phyloP scores from a whole-genome alignment of 129 eudicot genomes.

The Lactuca saligna region DNA sequence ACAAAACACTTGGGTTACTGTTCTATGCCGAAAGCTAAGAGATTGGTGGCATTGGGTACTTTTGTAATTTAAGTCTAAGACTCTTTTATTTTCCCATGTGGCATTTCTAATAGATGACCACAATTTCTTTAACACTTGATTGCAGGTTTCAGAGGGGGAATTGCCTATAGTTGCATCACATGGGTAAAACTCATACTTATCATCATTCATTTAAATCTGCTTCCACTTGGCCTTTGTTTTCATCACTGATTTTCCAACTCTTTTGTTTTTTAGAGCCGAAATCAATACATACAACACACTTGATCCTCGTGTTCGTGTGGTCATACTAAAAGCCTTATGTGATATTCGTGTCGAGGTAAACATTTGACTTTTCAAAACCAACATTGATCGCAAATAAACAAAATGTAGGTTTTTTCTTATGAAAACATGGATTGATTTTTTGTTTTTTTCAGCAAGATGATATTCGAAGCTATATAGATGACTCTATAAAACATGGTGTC shows the following conservation, averaged over 20 bases:
- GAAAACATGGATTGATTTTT: background rate
- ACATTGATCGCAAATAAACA: conserved; percentile 5
- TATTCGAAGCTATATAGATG: conserved; percentile 81
- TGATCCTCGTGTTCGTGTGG: conserved; percentile 85
- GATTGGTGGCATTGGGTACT: conserved; percentile 99
- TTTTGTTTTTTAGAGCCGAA: conserved; percentile 60
- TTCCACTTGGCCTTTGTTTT: conserved; percentile 6
- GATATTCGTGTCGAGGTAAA: conserved; percentile 98
- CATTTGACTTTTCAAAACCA: conserved; percentile 5
- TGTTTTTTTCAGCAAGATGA: conserved; percentile 84
- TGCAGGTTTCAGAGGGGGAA: conserved; percentile 97
- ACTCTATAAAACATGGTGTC: conserved; percentile 78
- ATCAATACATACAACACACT: conserved; percentile 74
- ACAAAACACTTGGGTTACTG: conserved; percentile 89
- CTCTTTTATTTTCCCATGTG: background rate
- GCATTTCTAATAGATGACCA: background rate
- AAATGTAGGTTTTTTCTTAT: background rate
- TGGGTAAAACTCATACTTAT: conserved; percentile 51
- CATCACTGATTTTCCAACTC: conserved; percentile 14
- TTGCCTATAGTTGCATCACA: conserved; percentile 91
- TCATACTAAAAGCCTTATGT: conserved; percentile 84
- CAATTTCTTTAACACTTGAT: conserved; percentile 21
- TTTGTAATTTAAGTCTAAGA: background rate
- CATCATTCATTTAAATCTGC: conserved; percentile 6
- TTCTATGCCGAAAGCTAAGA: conserved; percentile 87